Percentiles rank a stretch among this genome's conserved stretches.
Evolutionary conservation across 2,329 filamentous ascomycete species (phyloP).

Genomic region (Sphaerulina vaccinii): DNA sequence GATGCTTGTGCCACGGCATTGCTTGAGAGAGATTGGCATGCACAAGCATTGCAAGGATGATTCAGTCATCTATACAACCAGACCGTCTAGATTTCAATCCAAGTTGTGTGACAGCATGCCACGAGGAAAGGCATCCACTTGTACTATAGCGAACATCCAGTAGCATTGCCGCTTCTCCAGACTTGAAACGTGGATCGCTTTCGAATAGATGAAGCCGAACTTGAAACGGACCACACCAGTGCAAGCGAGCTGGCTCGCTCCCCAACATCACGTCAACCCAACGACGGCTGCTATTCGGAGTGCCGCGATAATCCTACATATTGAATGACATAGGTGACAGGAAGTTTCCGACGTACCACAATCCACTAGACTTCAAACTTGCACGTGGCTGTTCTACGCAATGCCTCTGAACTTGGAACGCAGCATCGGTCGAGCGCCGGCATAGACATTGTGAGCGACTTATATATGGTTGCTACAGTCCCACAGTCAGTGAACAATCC

Average conservation of each 20-base stretch:
- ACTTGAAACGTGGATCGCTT: constrained; percentile 4
- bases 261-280: too few relatives aligned
- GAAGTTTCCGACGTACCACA: constrained; percentile 2
- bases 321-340: background rate
- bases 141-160: too few relatives aligned
- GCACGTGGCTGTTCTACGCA: background rate
- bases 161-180: background rate
- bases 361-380: constrained; percentile 14
- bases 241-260: background rate
- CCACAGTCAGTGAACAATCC: background rate
- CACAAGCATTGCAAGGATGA: background rate
- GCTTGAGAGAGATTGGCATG: background rate
- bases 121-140: too few relatives aligned
- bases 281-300: too few relatives aligned
- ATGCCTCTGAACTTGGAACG: background rate
- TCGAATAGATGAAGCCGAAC: constrained; percentile 19
- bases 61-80: background rate
- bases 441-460: background rate
- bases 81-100: too few relatives aligned
- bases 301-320: background rate
- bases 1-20: background rate
- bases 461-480: constrained; percentile 13
- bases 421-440: background rate
- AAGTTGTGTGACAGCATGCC: too few relatives aligned
- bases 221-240: background rate